Conservation (phyloP, 148 eudicot genomes). For the Arbutus unedo region DNA sequence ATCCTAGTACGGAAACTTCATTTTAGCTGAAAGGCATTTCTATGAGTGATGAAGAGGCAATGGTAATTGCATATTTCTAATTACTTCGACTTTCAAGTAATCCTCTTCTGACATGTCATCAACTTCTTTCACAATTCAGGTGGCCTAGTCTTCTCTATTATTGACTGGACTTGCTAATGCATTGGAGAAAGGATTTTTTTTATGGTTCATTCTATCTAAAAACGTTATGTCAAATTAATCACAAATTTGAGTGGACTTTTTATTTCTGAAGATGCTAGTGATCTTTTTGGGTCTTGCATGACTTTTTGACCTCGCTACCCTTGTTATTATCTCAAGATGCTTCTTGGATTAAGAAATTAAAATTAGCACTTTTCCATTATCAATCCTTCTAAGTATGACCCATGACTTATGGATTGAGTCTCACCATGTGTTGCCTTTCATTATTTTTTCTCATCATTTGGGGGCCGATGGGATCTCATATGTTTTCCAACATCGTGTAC, state of each 20-base stretch:
- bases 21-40: background rate
- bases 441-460: background rate
- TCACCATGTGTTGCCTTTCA: background rate
- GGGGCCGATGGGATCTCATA: background rate
- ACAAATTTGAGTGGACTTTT: background rate
- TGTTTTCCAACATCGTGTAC: constrained; percentile 12
- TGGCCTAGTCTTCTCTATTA: background rate
- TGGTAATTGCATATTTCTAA: background rate
- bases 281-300: background rate
- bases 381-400: background rate
- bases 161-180: background rate
- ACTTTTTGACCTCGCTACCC: background rate
- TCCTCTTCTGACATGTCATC: background rate
- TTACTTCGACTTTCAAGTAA: background rate
- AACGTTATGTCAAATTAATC: background rate
- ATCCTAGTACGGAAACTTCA: background rate
- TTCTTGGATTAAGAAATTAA: background rate
- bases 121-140: background rate
- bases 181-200: background rate
- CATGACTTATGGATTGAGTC: background rate
- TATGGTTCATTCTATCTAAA: background rate
- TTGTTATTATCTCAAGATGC: background rate
- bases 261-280: constrained; percentile 1
- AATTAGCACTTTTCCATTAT: background rate
- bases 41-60: background rate